Evolutionary conservation across 2,329 filamentous ascomycete species (phyloP).

Genomic region (Cladophialophora immunda): DNA sequence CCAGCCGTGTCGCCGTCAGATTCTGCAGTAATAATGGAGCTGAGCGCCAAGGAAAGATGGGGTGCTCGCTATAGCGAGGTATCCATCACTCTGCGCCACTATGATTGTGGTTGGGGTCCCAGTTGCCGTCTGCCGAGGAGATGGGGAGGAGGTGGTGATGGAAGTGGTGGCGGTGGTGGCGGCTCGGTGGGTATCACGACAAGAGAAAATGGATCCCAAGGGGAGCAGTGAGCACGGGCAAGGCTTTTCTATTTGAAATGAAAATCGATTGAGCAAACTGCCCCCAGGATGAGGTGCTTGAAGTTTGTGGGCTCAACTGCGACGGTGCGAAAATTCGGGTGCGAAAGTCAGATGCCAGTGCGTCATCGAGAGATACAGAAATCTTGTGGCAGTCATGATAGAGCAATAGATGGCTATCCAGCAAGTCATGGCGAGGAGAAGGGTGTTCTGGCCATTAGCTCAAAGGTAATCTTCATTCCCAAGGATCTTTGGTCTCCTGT

Average conservation of each 20-base stretch:
- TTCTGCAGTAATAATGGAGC: no score
- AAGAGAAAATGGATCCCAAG: background rate
- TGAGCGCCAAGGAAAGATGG: no score
- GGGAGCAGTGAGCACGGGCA: background rate
- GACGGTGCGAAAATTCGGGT: background rate
- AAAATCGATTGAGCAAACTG: background rate
- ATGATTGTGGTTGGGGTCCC: background rate
- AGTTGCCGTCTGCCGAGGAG: background rate
- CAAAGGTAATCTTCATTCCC: no score
- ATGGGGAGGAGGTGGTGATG: background rate
- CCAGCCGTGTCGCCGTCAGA: slow-evolving; percentile 3
- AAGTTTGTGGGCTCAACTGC: background rate
- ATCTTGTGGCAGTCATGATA: background rate
- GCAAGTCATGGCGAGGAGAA: no score
- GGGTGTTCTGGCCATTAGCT: no score
- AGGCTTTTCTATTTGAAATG: background rate
- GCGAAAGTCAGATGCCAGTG: no score
- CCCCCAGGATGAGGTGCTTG: background rate
- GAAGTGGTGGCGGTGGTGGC: background rate
- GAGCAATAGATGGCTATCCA: background rate
- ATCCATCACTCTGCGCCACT: background rate
- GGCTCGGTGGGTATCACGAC: background rate
- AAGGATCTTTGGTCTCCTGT: no score
- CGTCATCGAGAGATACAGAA: background rate
- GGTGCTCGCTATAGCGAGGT: background rate